Conservation (phyloP, 2,329 filamentous ascomycete species). For the Apiospora kogelbergensis region DNA sequence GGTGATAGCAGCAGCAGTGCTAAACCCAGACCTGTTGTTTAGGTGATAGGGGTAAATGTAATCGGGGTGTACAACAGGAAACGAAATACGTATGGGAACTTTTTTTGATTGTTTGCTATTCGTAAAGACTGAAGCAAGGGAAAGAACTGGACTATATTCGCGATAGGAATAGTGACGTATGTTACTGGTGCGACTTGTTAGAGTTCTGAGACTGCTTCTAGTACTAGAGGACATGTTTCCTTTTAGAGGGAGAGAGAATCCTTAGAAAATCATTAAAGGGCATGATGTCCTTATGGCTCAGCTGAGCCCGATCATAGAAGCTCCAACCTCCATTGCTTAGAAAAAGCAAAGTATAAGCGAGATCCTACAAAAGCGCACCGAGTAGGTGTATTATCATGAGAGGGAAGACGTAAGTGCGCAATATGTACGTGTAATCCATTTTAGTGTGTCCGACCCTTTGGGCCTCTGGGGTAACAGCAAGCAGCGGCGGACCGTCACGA, state of each 20-base stretch:
- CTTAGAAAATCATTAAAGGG: background rate
- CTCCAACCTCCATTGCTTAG: background rate
- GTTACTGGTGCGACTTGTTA: background rate
- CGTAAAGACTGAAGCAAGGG: background rate
- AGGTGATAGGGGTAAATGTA: background rate
- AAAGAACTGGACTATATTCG: background rate
- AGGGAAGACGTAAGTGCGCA: background rate
- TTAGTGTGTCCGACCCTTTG: background rate
- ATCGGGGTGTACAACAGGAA: background rate
- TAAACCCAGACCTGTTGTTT: background rate
- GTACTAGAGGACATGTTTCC: background rate
- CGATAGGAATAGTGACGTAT: slow-evolving; percentile 9
- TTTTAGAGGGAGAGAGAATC: background rate
- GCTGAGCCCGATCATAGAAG: background rate
- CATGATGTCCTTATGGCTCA: background rate
- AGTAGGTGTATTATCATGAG: background rate
- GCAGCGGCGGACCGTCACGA: background rate
- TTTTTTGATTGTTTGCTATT: background rate
- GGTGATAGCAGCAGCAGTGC: background rate
- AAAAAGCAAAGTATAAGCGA: background rate
- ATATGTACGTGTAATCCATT: slow-evolving; percentile 3
- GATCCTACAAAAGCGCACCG: background rate
- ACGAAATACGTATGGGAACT: no score
- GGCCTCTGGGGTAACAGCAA: background rate
- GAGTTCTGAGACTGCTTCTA: background rate